Conservation (phyloP, 176 grass and related monocot genomes). For the Hordeum vulgare region DNA sequence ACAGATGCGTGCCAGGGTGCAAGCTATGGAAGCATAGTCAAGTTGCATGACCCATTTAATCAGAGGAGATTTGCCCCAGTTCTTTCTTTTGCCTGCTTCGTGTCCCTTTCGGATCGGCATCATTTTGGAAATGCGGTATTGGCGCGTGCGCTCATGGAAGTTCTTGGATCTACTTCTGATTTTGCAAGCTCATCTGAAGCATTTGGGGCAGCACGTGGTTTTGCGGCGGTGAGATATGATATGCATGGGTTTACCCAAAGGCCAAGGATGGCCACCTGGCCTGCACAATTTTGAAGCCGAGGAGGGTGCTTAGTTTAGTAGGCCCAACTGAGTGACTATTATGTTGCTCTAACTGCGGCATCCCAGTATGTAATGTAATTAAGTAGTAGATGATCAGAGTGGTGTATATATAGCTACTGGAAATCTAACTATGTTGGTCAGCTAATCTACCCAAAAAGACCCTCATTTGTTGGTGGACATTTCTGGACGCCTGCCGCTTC, state of each 20-base stretch:
- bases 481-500: too few species aligned
- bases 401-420: not conserved
- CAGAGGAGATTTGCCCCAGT: not conserved
- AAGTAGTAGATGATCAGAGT: not conserved
- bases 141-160: not conserved
- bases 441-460: not conserved
- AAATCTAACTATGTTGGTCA: not conserved
- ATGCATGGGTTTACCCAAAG: not conserved
- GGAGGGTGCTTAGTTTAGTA: not conserved
- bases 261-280: not conserved
- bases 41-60: not conserved
- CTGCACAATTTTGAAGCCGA: not conserved
- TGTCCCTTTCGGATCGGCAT: not conserved
- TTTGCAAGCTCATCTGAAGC: not conserved
- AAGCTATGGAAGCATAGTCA: constrained; percentile 19
- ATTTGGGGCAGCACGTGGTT: not conserved
- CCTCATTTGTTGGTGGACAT: too few species aligned
- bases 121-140: not conserved
- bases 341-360: not conserved
- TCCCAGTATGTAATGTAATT: not conserved
- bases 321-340: not conserved
- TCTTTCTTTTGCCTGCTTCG: not conserved
- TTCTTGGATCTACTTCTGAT: not conserved
- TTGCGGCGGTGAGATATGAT: not conserved
- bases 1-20: constrained; percentile 52